These are phyloP conservation scores for Coelastrella sp. DNA, from an alignment of 139 green algal species.

Conservation along the genomic window DNA sequence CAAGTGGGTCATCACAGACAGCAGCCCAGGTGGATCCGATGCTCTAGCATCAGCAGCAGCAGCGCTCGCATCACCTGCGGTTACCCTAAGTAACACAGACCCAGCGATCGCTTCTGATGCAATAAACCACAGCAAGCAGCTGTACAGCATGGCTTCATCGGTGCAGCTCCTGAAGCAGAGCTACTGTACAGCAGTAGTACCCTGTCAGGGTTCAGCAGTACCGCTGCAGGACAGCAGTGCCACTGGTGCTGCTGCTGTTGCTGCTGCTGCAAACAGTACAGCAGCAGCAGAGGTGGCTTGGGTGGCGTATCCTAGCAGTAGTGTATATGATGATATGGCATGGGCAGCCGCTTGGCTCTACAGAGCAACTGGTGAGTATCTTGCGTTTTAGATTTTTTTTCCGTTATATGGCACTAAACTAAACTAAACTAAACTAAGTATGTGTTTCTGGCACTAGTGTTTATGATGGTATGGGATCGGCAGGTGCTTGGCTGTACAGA, in stretches of 20 bases:
- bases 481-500: too few species aligned
- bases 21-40: constrained; percentile 18
- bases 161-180: neutral
- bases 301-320: constrained; percentile 24
- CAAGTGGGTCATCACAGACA: neutral
- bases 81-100: neutral
- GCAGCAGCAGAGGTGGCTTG: neutral
- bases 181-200: neutral
- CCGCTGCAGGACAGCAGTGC: neutral
- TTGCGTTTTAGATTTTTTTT: too few species aligned
- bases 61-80: neutral
- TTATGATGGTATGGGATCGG: too few species aligned
- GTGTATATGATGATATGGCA: constrained; percentile 27
- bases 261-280: neutral
- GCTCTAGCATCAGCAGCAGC: constrained; percentile 12
- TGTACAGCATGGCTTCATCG: neutral
- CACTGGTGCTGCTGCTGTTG: neutral
- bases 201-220: neutral
- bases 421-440: too few species aligned
- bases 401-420: too few species aligned
- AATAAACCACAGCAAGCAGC: neutral
- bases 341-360: constrained; percentile 32
- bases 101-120: neutral
- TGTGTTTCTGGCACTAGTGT: too few species aligned
- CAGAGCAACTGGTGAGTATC: constrained; percentile 12